Percentiles rank a stretch among this genome's conserved stretches.
Evolutionary conservation across 2,329 filamentous ascomycete species (phyloP).

Genomic region (Dissoconium aciculare): DNA sequence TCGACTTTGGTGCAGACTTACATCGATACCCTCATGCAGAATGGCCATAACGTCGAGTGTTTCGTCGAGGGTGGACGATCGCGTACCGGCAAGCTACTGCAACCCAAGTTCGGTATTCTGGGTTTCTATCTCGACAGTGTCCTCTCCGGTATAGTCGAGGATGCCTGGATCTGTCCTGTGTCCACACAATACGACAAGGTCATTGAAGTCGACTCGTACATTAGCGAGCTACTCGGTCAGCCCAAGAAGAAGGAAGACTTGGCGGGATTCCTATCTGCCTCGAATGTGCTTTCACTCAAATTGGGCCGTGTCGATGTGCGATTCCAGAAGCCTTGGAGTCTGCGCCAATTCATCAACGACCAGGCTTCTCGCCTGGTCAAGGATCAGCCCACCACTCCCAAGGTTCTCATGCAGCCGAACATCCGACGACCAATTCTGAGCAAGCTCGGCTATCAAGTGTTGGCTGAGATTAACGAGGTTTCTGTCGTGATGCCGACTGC

Average conservation of each 20-base stretch:
- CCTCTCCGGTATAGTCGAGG: constrained; percentile 71
- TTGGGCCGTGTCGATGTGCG: constrained; percentile 86
- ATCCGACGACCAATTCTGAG: constrained; percentile 55
- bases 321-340: constrained; percentile 92
- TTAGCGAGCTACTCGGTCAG: constrained; percentile 80
- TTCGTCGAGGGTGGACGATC: constrained; percentile 94
- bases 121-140: constrained; percentile 84
- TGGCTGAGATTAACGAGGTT: constrained; percentile 88
- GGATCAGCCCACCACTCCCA: not conserved
- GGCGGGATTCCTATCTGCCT: constrained; percentile 73
- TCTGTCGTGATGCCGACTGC: constrained; percentile 98
- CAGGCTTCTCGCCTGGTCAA: constrained; percentile 44
- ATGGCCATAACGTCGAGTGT: constrained; percentile 90
- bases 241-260: constrained; percentile 95
- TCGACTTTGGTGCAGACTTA: constrained; percentile 89
- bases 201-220: constrained; percentile 93
- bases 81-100: constrained; percentile 79
- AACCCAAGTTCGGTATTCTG: constrained; percentile 90
- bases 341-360: constrained; percentile 64
- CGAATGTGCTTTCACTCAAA: constrained; percentile 74
- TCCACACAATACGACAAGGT: constrained; percentile 98
- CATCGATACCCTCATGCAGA: constrained; percentile 78
- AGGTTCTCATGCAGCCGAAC: constrained; percentile 31
- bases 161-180: constrained; percentile 87
- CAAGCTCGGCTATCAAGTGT: constrained; percentile 78